Evolutionary conservation across 805 yeast species (phyloP), one percentile per base, ranked within the genome.

Genomic region (Tetrapisispora arboricola): DNA sequence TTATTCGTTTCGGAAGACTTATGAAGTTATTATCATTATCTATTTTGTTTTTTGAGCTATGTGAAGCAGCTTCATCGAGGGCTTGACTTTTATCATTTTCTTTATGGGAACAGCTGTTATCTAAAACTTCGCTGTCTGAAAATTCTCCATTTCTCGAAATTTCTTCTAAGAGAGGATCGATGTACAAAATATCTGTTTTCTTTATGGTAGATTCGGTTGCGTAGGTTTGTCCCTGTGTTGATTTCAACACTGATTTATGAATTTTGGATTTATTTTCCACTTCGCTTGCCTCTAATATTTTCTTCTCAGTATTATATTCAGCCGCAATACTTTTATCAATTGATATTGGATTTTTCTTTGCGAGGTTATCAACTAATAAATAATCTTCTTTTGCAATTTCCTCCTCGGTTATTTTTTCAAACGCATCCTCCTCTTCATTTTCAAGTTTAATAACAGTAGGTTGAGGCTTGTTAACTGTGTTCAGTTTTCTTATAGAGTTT

Each of bases 401-500:
- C 6, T 15, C 6, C 19, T 17, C 32, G 17, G 9, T 34, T 15
- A 10, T 10, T 4, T 13, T 32, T 35, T 18, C 26, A 7, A 26
- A 13, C 4, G 16, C 27, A 13, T 18, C 15, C 12, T 21, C 29
- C 6, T 27, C 31, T 20, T 43, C 38, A 19, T 29, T 12, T 17
- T 39, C 38, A 20, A 30, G 21, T 24, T 39, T 35, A 9, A 36
- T 24, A 3, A 22, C 28, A 1, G 22, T 20, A 5, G 31, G 32
- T 15, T 28, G 26, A 2, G 3, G 4, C 2, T 20, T 22, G 3
- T 39, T 34, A 17, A 17, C 12, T 6, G 33, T 27, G 18, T 47
- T 47, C 20, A 48, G 35, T 22, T 46, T 39, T 33, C 44, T 50
- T 27, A 50, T 46, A 13, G 45, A 47, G 11, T 53, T 41, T 24